Percentiles rank a stretch among this genome's conserved stretches.
Evolutionary conservation across 2,329 filamentous ascomycete genomes (phyloP).

Genomic region (Botrytis aclada): DNA sequence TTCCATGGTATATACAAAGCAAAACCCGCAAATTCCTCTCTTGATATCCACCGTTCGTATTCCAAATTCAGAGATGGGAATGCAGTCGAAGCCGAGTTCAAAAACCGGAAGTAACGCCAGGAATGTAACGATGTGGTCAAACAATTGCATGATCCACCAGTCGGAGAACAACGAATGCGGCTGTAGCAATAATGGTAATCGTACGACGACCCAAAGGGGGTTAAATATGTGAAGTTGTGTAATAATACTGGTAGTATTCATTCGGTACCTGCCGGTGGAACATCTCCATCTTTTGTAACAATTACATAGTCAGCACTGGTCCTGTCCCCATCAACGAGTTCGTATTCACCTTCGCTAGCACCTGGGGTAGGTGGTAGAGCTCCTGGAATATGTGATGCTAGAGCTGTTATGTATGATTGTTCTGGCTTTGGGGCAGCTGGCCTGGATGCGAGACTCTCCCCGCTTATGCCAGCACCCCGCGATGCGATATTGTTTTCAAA

Average conservation of each 20-base stretch:
- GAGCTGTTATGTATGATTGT: slow-evolving; percentile 9
- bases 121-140: slow-evolving; percentile 15
- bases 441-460: slow-evolving; percentile 2
- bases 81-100: slow-evolving; percentile 6
- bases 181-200: slow-evolving; percentile 7
- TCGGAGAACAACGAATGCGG: slow-evolving; percentile 13
- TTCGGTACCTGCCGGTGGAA: slow-evolving; percentile 17
- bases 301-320: slow-evolving; percentile 29
- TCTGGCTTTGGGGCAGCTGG: slow-evolving; percentile 8
- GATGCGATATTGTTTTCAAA: slow-evolving; percentile 11
- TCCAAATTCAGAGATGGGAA: slow-evolving; percentile 14
- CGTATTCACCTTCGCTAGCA: slow-evolving; percentile 39
- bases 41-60: slow-evolving; percentile 24
- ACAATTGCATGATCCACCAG: slow-evolving; percentile 16
- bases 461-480: not conserved
- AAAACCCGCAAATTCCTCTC: slow-evolving; percentile 10
- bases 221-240: slow-evolving; percentile 9
- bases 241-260: slow-evolving; percentile 14
- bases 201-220: not conserved
- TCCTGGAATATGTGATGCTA: slow-evolving; percentile 29
- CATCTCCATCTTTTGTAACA: slow-evolving; percentile 32
- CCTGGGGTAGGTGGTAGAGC: slow-evolving; percentile 37
- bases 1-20: slow-evolving; percentile 33
- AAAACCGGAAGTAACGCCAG: slow-evolving; percentile 15
- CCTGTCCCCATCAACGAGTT: slow-evolving; percentile 26